These are phyloP conservation scores for Geotrichum klebahnii DNA, from an alignment of 1,139 yeast genomes.

Conservation along the genomic window DNA sequence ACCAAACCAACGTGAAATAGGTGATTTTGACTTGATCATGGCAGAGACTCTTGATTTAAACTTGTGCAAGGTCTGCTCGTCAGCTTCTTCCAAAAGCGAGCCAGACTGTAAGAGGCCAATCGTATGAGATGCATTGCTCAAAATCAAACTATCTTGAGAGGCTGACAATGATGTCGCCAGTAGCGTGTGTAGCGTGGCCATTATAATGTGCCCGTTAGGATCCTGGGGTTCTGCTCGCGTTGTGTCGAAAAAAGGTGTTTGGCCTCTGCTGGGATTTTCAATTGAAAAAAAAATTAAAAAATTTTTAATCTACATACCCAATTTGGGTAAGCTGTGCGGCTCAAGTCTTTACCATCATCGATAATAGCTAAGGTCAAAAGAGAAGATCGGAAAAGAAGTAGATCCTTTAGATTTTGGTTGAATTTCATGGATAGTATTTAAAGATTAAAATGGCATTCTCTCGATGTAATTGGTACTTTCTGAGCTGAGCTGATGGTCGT, in stretches of 20 bases:
- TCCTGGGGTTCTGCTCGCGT: neutral
- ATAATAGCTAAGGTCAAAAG: too few relatives aligned
- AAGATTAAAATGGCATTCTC: too few relatives aligned
- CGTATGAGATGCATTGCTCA: constrained; percentile 24
- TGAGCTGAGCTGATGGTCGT: too few relatives aligned
- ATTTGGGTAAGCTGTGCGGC: too few relatives aligned
- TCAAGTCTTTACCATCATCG: too few relatives aligned
- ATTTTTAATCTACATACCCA: too few relatives aligned
- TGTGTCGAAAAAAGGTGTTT: too few relatives aligned
- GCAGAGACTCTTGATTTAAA: constrained; percentile 39
- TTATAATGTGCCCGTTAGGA: neutral
- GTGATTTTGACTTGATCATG: constrained; percentile 36
- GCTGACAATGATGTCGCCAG: constrained; percentile 27
- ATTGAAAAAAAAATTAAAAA: constrained; percentile 1
- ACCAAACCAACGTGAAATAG: constrained; percentile 37
- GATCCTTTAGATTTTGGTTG: too few relatives aligned
- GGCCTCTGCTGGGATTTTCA: neutral
- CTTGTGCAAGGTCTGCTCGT: constrained; percentile 35
- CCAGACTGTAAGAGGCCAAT: constrained; percentile 25
- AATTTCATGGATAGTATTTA: too few relatives aligned
- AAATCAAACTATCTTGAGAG: constrained; percentile 24
- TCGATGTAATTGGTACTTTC: too few relatives aligned
- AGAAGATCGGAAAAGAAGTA: too few relatives aligned
- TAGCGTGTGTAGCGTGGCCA: constrained; percentile 24
- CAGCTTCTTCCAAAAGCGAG: constrained; percentile 25